These are phyloP conservation scores for Trichoderma koningiopsis DNA, from an alignment of 2,329 filamentous ascomycete species.

Conservation along the genomic window DNA sequence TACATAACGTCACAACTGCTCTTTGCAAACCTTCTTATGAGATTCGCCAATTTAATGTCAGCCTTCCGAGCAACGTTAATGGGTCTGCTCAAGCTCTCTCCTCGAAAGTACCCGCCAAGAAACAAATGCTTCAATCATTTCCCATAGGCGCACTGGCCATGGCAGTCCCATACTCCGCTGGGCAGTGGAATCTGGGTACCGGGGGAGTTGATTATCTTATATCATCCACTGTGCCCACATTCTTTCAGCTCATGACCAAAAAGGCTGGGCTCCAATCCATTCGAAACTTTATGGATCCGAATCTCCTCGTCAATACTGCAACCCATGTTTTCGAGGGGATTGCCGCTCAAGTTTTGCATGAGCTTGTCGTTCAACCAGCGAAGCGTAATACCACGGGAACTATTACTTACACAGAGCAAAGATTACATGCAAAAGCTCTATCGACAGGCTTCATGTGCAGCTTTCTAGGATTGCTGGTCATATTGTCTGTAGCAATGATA, in stretches of 20 bases:
- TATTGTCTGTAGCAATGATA: constrained; percentile 1
- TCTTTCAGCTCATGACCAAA: constrained; percentile 35
- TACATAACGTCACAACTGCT: constrained; percentile 30
- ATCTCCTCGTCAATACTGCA: constrained; percentile 24
- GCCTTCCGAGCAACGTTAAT: constrained; percentile 27
- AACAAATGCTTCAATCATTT: background rate
- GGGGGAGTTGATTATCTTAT: constrained; percentile 23
- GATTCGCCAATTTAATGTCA: constrained; percentile 25
- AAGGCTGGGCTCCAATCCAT: constrained; percentile 25
- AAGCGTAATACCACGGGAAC: constrained; percentile 4
- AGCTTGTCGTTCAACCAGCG: background rate
- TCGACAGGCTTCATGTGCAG: constrained; percentile 22
- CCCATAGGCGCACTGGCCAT: constrained; percentile 8
- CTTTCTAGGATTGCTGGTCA: constrained; percentile 8
- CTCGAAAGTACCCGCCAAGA: constrained; percentile 23
- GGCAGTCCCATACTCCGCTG: background rate
- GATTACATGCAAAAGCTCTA: constrained; percentile 1
- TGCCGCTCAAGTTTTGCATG: background rate
- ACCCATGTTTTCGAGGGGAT: constrained; percentile 8
- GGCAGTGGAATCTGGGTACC: background rate
- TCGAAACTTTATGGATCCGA: constrained; percentile 27
- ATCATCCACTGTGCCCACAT: constrained; percentile 31
- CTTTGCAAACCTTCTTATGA: constrained; percentile 9
- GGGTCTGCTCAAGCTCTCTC: constrained; percentile 29
- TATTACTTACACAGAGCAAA: constrained; percentile 6